Base-by-base conservation (phyloP, 1,284 basidiomycete species). In the Leccinum pachyderme region DNA sequence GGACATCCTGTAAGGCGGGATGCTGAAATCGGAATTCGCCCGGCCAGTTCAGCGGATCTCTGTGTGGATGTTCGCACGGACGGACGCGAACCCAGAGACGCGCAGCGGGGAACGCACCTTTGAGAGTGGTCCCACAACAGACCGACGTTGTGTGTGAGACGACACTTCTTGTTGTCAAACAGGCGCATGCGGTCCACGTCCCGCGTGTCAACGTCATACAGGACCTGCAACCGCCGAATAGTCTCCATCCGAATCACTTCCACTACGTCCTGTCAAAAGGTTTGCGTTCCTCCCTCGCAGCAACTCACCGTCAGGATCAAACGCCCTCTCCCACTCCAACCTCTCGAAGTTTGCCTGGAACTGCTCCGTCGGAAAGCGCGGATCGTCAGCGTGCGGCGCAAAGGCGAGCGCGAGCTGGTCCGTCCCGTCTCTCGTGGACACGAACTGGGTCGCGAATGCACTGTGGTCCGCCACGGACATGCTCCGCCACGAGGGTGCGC, bases 371-470 rank as follows among this genome's bases (percentile, higher is more conserved):
- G 77, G 57, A 57, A 86, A 86, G 0, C 4, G 50, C 0, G 75
- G 70, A 45, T 85, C 81, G 54, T 87, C 83, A 0, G 77, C 73
- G 52, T 80, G 79, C 0, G 83, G 83, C 25, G 84, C 59, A 56
- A 84, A 87, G 68, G 68, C 2, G 25, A 45, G 43, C 15, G 37
- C 37, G 37, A 41, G 37, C 18, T 41, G 37, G 37, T 41, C 37
- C 37, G 18, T 41, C 37, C 18, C 2, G 37, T 41, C 18, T 41
- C 18, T 41, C 18, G 37, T 22, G 18, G 37, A 41, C 2, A 41
- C 37, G 43, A 27, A 45, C 7, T n/a, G 24, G 43, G 24, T 45
- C 43, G 24, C 15, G 43, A 45, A 15, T 25, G 77, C 58, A 80
- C 2, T 2, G 1, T 4, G 0, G 74, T 5, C 78, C 78, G 9